Conservation (phyloP, 768 basidiomycete species). For the Tylopilus sp. region DNA sequence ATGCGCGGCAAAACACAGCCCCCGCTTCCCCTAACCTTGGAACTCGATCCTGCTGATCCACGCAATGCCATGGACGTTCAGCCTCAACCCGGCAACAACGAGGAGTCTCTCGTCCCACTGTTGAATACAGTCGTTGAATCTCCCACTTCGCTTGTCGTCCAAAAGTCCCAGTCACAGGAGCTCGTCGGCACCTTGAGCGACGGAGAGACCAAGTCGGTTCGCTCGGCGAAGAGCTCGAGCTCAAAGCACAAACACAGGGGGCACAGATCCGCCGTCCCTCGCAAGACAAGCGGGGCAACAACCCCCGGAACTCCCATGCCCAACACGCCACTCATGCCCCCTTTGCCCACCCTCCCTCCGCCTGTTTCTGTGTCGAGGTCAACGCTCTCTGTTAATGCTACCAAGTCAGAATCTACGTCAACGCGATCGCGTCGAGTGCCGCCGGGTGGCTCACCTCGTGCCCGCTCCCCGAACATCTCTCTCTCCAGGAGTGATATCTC, state of each 20-base stretch:
- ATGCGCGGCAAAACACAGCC: constrained; percentile 28
- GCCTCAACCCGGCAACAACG: constrained; percentile 17
- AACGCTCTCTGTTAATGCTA: constrained; percentile 14
- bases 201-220: constrained; percentile 26
- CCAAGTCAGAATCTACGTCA: constrained; percentile 8
- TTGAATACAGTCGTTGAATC: constrained; percentile 20
- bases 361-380: constrained; percentile 17
- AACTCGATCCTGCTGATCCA: constrained; percentile 12
- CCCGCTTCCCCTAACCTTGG: constrained; percentile 24
- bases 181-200: constrained; percentile 13
- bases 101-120: constrained; percentile 10
- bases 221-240: constrained; percentile 22
- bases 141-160: constrained; percentile 12
- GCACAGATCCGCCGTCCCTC: constrained; percentile 16
- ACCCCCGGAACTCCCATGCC: constrained; percentile 67
- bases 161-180: constrained; percentile 19
- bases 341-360: constrained; percentile 19
- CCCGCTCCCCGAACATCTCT: constrained; percentile 20
- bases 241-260: constrained; percentile 23
- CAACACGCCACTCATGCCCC: constrained; percentile 49
- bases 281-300: constrained; percentile 54
- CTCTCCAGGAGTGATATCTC: constrained; percentile 24
- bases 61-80: constrained; percentile 10
- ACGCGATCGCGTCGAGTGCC: background rate
- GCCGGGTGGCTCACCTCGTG: constrained; percentile 3